These are phyloP conservation scores for Solanum pennellii DNA, from an alignment of 257 asterid genomes.

Conservation along the genomic window DNA sequence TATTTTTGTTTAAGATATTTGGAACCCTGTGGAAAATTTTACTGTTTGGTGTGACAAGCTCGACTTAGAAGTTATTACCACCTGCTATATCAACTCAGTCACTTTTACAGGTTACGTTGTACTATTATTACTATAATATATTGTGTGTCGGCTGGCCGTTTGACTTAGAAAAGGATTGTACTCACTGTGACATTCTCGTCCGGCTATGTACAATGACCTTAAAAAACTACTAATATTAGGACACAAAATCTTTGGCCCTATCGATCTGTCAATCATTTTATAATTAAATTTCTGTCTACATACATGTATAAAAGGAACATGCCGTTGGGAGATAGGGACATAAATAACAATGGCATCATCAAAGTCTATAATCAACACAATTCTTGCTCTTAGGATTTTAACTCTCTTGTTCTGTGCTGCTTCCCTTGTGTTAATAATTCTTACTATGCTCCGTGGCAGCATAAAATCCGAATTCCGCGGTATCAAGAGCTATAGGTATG, in stretches of 20 bases:
- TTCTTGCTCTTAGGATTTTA: neutral
- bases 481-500: neutral
- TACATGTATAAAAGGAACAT: neutral
- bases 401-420: neutral
- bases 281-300: neutral
- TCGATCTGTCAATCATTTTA: neutral
- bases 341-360: neutral
- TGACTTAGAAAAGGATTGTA: neutral
- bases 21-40: too few species aligned
- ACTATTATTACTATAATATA: neutral
- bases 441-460: neutral
- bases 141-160: neutral
- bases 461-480: neutral
- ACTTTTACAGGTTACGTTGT: neutral
- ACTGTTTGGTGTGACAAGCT: neutral
- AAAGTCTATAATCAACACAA: neutral
- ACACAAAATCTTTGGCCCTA: neutral
- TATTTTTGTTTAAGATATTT: neutral
- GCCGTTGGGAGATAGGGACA: too few species aligned
- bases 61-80: neutral
- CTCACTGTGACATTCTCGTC: neutral
- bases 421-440: neutral
- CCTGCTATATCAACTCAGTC: fast-evolving
- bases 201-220: neutral
- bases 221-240: neutral